phyloP scores from a whole-genome alignment of 75 land plant species.

The Picea sitchensis region DNA sequence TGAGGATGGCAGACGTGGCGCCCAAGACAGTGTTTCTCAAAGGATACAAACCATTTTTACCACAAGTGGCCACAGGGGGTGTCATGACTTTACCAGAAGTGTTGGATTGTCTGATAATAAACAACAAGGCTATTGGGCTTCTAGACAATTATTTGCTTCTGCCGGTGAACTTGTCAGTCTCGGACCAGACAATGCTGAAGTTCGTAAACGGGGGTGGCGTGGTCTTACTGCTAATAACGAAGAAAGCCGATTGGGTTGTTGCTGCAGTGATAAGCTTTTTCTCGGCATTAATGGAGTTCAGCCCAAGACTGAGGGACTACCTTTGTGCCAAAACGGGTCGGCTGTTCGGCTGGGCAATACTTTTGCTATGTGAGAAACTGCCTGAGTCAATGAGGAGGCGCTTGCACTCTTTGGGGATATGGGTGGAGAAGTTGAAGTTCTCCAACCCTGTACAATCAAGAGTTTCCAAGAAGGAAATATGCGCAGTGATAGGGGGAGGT shows the following conservation, averaged over 20 bases:
- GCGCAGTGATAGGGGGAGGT: too few relatives aligned
- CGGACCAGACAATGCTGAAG: neutral
- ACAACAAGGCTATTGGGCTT: neutral
- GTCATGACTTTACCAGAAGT: neutral
- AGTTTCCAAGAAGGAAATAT: too few relatives aligned
- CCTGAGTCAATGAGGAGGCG: too few relatives aligned
- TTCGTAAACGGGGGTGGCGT: neutral
- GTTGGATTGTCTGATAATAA: neutral
- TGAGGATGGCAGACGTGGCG: neutral
- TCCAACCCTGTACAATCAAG: too few relatives aligned
- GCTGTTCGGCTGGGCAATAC: neutral
- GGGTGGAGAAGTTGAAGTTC: too few relatives aligned
- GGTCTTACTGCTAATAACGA: neutral
- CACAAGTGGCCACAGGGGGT: neutral
- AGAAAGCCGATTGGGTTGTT: neutral
- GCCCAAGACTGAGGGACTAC: neutral
- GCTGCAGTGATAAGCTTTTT: neutral
- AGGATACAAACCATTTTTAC: neutral
- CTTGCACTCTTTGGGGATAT: too few relatives aligned
- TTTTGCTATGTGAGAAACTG: neutral
- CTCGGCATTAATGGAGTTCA: neutral
- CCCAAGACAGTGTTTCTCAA: neutral
- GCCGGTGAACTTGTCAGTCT: neutral
- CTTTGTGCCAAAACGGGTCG: neutral
- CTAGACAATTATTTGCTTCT: neutral